Conservation (phyloP, 2,329 filamentous ascomycete genomes). For the Fusarium setosum region DNA sequence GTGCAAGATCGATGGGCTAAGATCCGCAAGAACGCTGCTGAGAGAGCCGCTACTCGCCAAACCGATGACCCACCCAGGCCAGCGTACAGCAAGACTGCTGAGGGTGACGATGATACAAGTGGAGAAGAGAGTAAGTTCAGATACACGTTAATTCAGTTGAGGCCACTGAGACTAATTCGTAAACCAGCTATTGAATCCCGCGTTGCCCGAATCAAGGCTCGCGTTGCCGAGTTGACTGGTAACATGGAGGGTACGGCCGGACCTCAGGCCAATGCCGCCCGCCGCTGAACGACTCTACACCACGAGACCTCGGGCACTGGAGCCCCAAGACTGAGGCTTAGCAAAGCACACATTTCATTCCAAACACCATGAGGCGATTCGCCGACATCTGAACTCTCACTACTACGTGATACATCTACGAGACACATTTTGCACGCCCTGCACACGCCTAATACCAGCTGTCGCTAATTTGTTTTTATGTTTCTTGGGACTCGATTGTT, state of each 20-base stretch:
- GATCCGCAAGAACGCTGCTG: constrained; percentile 93
- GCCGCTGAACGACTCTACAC: constrained; percentile 25
- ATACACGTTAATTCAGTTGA: background rate
- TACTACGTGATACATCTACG: constrained; percentile 34
- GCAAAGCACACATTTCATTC: constrained; percentile 13
- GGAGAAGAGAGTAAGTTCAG: constrained; percentile 87
- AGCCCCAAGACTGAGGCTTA: constrained; percentile 6
- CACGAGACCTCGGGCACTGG: background rate
- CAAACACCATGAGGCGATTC: constrained; percentile 25
- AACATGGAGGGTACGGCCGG: constrained; percentile 73
- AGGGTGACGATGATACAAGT: constrained; percentile 88
- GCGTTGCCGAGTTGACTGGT: constrained; percentile 92
- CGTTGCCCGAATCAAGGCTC: constrained; percentile 96
- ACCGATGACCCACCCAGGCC: constrained; percentile 73
- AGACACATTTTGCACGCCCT: constrained; percentile 35
- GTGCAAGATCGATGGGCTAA: constrained; percentile 90
- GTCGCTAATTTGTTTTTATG: constrained; percentile 38
- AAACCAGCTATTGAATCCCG: constrained; percentile 90
- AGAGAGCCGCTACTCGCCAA: constrained; percentile 74
- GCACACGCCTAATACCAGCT: constrained; percentile 41
- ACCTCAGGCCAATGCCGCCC: constrained; percentile 44
- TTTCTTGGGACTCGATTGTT: constrained; percentile 30
- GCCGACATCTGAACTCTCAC: constrained; percentile 24
- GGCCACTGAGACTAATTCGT: constrained; percentile 35
- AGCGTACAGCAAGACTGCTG: constrained; percentile 66